Evolutionary conservation across 805 yeast species (phyloP).

Genomic region (Barnettozyma californica): DNA sequence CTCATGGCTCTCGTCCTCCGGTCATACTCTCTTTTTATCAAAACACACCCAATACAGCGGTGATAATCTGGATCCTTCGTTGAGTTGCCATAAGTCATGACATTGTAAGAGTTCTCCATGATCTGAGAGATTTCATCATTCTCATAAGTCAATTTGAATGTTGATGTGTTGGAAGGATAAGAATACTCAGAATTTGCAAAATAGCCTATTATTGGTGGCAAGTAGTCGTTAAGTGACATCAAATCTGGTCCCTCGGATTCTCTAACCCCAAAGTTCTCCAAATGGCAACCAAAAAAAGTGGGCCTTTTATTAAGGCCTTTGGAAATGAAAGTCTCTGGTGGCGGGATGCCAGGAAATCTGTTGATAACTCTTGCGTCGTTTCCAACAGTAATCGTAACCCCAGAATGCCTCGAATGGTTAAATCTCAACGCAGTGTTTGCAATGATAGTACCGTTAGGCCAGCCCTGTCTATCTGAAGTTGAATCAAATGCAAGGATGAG

Average conservation of each 20-base stretch:
- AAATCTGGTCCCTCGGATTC: constrained; percentile 6
- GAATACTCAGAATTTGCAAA: constrained; percentile 40
- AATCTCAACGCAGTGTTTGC: constrained; percentile 26
- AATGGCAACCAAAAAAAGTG: constrained; percentile 71
- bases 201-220: constrained; percentile 53
- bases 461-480: constrained; percentile 47
- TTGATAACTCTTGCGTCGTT: constrained; percentile 35
- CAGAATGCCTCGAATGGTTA: constrained; percentile 15
- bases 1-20: constrained; percentile 25
- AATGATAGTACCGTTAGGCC: constrained; percentile 56
- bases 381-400: constrained; percentile 31
- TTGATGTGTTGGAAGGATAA: constrained; percentile 48
- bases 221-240: constrained; percentile 9
- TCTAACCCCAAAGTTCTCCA: constrained; percentile 14
- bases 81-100: constrained; percentile 44
- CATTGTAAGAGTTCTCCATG: constrained; percentile 46
- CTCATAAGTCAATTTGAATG: constrained; percentile 50
- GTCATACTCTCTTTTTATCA: constrained; percentile 48
- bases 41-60: constrained; percentile 52
- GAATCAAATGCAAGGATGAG: constrained; percentile 58
- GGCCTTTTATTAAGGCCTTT: constrained; percentile 55
- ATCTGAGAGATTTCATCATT: constrained; percentile 37
- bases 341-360: constrained; percentile 63
- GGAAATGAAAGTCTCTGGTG: constrained; percentile 39
- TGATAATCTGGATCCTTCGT: constrained; percentile 31